Evolutionary conservation across 257 asterid genomes (phyloP).

Genomic region (Scutellaria galericulata): DNA sequence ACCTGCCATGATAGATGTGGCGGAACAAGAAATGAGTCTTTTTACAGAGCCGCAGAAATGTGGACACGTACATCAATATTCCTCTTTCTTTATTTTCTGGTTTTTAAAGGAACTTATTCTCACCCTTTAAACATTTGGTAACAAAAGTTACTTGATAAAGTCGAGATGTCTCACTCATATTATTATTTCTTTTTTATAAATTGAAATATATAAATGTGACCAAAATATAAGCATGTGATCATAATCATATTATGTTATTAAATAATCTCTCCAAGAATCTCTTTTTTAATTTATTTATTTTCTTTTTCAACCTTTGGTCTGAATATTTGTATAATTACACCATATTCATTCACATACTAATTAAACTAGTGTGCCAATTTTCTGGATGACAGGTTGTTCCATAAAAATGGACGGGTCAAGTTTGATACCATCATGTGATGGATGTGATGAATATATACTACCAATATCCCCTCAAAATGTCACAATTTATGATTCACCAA

Average conservation of each 20-base stretch:
- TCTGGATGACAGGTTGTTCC: constrained; percentile 37
- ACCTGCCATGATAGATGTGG: too few relatives aligned
- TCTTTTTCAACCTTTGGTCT: neutral
- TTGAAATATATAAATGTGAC: neutral
- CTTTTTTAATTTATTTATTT: neutral
- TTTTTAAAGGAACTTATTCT: too few relatives aligned
- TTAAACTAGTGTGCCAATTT: neutral
- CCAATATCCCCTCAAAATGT: neutral
- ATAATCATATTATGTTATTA: constrained; percentile 24
- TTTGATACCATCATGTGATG: constrained; percentile 35
- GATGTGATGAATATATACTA: neutral
- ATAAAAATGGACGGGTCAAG: constrained; percentile 32
- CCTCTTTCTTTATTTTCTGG: too few relatives aligned
- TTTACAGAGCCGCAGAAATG: too few relatives aligned
- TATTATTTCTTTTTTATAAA: too few relatives aligned
- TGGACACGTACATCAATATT: too few relatives aligned
- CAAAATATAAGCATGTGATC: constrained; percentile 22
- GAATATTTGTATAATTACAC: constrained; percentile 14
- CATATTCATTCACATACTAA: neutral
- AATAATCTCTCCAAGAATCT: constrained; percentile 3
- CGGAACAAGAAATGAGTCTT: too few relatives aligned
- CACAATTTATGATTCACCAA: constrained; percentile 3
- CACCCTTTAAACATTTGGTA: too few relatives aligned
- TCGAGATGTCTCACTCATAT: too few relatives aligned
- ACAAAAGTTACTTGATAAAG: too few relatives aligned